These are phyloP conservation scores for Rhypophila decipiens DNA, from an alignment of 495 filamentous ascomycete species.

Conservation along the genomic window DNA sequence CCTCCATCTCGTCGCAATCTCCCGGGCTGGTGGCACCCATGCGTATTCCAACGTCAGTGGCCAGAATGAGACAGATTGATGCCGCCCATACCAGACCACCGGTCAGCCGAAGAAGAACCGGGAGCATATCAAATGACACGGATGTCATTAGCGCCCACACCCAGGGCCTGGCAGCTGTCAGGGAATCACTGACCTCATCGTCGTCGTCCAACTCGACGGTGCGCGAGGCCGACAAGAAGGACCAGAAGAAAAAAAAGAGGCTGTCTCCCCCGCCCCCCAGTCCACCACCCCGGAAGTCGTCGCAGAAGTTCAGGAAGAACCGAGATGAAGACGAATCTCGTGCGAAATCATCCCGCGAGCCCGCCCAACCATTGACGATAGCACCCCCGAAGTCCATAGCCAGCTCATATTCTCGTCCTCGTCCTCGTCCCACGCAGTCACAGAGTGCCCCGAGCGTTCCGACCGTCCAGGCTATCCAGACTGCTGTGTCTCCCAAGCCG, in stretches of 20 bases:
- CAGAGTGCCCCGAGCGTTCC: too few species aligned
- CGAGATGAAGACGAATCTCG: constrained; percentile 27
- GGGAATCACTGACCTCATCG: constrained; percentile 57
- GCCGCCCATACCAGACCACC: constrained; percentile 62
- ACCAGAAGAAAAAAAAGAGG: constrained; percentile 38
- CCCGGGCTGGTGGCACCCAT: constrained; percentile 62
- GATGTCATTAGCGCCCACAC: constrained; percentile 41
- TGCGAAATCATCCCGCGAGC: constrained; percentile 21
- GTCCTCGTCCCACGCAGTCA: not conserved
- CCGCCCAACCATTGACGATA: constrained; percentile 22
- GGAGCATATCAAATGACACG: constrained; percentile 46
- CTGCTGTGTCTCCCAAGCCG: constrained; percentile 24
- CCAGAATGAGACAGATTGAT: constrained; percentile 51
- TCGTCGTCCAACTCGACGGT: constrained; percentile 53
- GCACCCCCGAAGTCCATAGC: constrained; percentile 26
- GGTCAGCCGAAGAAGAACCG: constrained; percentile 53
- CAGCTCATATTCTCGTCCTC: constrained; percentile 24
- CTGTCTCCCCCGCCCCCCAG: constrained; percentile 49
- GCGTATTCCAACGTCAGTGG: constrained; percentile 43
- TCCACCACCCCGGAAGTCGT: constrained; percentile 58
- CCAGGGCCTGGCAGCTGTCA: constrained; percentile 55
- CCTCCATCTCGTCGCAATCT: constrained; percentile 94
- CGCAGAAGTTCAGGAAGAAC: constrained; percentile 47
- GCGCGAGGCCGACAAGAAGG: constrained; percentile 39
- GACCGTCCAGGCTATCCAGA: constrained; percentile 14